These are phyloP conservation scores for Ilyonectria mors-panacis DNA, from an alignment of 2,329 filamentous ascomycete genomes.

Conservation along the genomic window DNA sequence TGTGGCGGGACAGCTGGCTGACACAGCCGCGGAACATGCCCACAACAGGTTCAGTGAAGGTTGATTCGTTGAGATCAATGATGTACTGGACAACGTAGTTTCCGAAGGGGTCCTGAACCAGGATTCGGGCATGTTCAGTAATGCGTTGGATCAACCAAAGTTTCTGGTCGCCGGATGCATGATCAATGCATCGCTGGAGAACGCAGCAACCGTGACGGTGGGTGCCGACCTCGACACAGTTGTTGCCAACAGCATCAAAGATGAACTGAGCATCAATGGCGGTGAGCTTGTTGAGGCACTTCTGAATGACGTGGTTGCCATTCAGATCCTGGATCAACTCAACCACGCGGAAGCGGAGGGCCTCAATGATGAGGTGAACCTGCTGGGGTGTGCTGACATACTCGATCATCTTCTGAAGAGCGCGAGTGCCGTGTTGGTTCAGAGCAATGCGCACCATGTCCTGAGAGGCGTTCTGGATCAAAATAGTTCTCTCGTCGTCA, in stretches of 20 bases:
- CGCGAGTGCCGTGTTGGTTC: constrained; percentile 97
- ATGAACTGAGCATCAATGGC: constrained; percentile 93
- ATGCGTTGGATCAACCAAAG: constrained; percentile 88
- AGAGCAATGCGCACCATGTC: constrained; percentile 94
- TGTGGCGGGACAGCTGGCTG: constrained; percentile 87
- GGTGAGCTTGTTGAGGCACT: constrained; percentile 95
- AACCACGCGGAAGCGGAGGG: constrained; percentile 87
- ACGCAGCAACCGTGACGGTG: constrained; percentile 99
- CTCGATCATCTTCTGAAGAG: constrained; percentile 99
- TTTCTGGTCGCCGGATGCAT: constrained; percentile 92
- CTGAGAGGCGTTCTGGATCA: constrained; percentile 90
- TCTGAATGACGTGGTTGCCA: constrained; percentile 99
- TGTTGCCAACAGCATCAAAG: constrained; percentile 90
- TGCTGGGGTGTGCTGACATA: constrained; percentile 90
- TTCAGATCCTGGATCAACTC: constrained; percentile 97
- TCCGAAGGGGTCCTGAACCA: constrained; percentile 97
- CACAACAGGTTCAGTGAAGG: constrained; percentile 92
- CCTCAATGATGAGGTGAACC: constrained; percentile 88
- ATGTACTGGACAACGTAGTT: constrained; percentile 99
- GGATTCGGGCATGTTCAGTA: constrained; percentile 86
- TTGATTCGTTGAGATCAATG: constrained; percentile 89
- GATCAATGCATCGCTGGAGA: constrained; percentile 97
- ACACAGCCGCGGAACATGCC: constrained; percentile 82
- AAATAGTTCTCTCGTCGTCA: constrained; percentile 91
- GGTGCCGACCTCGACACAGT: constrained; percentile 93